These are phyloP conservation scores for Ilex asprella DNA, from an alignment of 257 asterid genomes.

Conservation along the genomic window DNA sequence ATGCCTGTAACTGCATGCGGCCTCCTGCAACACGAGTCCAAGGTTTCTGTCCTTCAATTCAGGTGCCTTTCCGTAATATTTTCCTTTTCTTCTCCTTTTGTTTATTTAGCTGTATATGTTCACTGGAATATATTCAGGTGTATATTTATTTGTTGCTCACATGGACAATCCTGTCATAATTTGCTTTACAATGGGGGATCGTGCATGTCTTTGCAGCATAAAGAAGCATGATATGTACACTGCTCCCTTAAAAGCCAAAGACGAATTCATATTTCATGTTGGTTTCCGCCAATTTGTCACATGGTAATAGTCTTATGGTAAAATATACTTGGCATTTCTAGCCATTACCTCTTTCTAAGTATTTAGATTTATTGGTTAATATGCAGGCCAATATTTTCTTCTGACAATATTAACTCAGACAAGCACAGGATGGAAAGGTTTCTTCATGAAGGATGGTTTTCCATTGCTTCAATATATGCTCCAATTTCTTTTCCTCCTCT, in stretches of 20 bases:
- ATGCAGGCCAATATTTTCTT: constrained; percentile 80
- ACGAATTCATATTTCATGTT: constrained; percentile 82
- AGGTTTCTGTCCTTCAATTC: constrained; percentile 90
- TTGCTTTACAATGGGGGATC: constrained; percentile 11
- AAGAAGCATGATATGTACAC: constrained; percentile 71
- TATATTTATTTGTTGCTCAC: constrained; percentile 1
- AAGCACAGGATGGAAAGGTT: constrained; percentile 98
- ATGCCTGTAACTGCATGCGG: constrained; percentile 70
- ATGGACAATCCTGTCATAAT: constrained; percentile 2
- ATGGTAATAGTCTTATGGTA: constrained; percentile 31
- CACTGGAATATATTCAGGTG: too few species aligned
- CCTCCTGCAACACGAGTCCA: constrained; percentile 86
- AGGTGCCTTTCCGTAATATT: constrained; percentile 39
- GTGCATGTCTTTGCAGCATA: constrained; percentile 39
- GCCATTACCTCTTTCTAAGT: background rate
- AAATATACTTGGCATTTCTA: constrained; percentile 1
- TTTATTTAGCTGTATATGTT: background rate
- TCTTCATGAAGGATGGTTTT: constrained; percentile 85
- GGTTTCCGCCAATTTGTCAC: constrained; percentile 89
- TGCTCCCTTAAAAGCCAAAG: constrained; percentile 92
- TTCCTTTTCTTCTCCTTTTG: background rate
- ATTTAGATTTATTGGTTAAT: constrained; percentile 11
- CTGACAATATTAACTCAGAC: constrained; percentile 65
- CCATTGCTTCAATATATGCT: constrained; percentile 82
- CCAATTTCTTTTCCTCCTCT: constrained; percentile 73